Conservation (phyloP, 495 filamentous ascomycete genomes). For the Bryoglossum gracile region DNA sequence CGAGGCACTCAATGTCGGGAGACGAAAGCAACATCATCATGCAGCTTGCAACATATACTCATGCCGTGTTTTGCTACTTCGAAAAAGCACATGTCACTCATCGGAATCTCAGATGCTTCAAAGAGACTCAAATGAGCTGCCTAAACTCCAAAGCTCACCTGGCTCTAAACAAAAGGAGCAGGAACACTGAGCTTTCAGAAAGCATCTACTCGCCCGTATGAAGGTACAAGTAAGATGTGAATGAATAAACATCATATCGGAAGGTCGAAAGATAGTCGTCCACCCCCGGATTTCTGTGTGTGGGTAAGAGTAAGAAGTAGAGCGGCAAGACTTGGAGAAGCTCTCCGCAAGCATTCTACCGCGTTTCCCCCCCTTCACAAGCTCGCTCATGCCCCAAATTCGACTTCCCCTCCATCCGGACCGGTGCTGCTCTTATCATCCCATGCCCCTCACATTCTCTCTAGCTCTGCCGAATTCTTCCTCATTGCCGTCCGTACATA, state of each 20-base stretch:
- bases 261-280: conserved; percentile 40
- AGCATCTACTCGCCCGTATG: too few species aligned
- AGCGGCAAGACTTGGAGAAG: conserved; percentile 1
- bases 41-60: too few species aligned
- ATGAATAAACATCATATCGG: conserved; percentile 41
- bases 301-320: not conserved
- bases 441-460: not conserved
- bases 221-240: too few species aligned
- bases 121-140: too few species aligned
- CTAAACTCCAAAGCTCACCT: too few species aligned
- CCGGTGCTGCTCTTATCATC: conserved; percentile 10
- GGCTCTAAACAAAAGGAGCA: too few species aligned
- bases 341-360: not conserved
- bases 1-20: too few species aligned
- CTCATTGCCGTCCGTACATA: conserved; percentile 5
- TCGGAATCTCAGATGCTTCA: too few species aligned
- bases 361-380: conserved; percentile 20
- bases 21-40: too few species aligned
- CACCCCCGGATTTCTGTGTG: conserved; percentile 41
- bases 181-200: too few species aligned
- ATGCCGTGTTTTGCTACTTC: too few species aligned
- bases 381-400: conserved; percentile 3
- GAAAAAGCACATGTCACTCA: too few species aligned
- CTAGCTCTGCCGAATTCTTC: conserved; percentile 10
- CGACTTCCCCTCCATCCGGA: conserved; percentile 14